These are phyloP conservation scores for Albugo laibachii DNA, from an alignment of 352 stramenopile species.

Conservation along the genomic window DNA sequence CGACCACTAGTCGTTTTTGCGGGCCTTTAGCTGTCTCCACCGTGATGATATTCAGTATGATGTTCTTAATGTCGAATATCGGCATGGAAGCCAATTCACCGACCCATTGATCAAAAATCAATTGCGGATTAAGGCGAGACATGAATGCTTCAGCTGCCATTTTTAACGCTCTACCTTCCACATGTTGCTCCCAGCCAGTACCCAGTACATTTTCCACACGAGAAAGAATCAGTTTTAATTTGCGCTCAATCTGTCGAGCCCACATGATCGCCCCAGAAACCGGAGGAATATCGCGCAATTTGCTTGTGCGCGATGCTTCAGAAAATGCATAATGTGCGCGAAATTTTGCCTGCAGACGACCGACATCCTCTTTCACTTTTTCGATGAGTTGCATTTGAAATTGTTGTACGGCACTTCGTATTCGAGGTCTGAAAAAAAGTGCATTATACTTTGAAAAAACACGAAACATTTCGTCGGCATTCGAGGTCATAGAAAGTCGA, in stretches of 20 bases:
- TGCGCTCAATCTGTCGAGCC: conserved; percentile 99
- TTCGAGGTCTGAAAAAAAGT: conserved; percentile 91
- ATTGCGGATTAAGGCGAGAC: conserved; percentile 66
- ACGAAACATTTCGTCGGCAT: conserved; percentile 91
- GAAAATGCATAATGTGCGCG: conserved; percentile 92
- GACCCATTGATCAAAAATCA: conserved; percentile 93
- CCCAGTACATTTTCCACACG: conserved; percentile 94
- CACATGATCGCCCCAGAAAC: conserved; percentile 97
- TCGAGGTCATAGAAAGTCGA: conserved; percentile 69
- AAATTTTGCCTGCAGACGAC: conserved; percentile 91
- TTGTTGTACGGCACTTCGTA: conserved; percentile 92
- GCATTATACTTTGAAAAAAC: conserved; percentile 98
- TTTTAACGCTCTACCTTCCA: conserved; percentile 93
- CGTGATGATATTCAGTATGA: conserved; percentile 78
- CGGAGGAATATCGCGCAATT: conserved; percentile 92
- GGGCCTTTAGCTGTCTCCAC: conserved; percentile 51
- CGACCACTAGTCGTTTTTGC: conserved; percentile 62
- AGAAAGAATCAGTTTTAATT: conserved; percentile 92
- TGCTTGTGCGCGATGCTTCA: conserved; percentile 84
- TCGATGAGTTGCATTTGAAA: conserved; percentile 98
- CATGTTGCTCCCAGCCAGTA: conserved; percentile 91
- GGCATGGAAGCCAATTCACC: conserved; percentile 78
- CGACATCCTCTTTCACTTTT: conserved; percentile 93
- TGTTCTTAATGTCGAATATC: conserved; percentile 84
- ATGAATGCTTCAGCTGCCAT: conserved; percentile 74